Evolutionary conservation across 2,329 filamentous ascomycete genomes (phyloP).

Genomic region (Nannizzia gypsea): DNA sequence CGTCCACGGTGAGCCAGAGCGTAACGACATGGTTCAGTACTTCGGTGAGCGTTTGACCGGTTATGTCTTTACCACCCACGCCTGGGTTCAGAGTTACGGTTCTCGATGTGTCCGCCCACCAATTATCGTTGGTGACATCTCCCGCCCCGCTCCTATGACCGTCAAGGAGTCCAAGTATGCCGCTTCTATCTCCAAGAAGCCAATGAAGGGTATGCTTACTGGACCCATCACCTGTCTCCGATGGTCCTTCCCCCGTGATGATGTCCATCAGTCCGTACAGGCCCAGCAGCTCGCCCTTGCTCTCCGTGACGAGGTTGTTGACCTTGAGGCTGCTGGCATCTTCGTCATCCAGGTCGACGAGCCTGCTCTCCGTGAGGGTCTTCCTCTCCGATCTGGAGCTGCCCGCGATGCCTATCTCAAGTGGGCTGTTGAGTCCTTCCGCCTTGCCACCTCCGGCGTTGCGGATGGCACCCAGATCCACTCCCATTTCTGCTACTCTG

Average conservation of each 20-base stretch:
- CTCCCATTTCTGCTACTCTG: conserved; percentile 99
- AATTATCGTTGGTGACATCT: conserved; percentile 98
- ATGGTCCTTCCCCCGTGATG: conserved; percentile 99
- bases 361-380: conserved; percentile 97
- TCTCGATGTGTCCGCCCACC: conserved; percentile 96
- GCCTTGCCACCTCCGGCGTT: conserved; percentile 84
- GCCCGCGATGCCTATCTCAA: conserved; percentile 94
- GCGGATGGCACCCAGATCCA: conserved; percentile 97
- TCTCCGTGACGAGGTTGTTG: conserved; percentile 94
- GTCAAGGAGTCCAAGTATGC: conserved; percentile 99
- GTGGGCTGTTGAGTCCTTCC: conserved; percentile 98
- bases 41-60: conserved; percentile 95
- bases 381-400: conserved; percentile 83
- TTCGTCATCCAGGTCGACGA: conserved; percentile 99
- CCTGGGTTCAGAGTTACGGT: conserved; percentile 97
- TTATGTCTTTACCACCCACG: conserved; percentile 97
- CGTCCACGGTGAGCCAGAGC: conserved; percentile 98
- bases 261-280: conserved; percentile 97
- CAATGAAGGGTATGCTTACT: conserved; percentile 99
- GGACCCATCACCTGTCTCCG: conserved; percentile 96
- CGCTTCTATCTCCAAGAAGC: conserved; percentile 89
- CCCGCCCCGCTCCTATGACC: conserved; percentile 91
- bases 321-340: conserved; percentile 93
- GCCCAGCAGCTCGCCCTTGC: conserved; percentile 97
- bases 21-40: conserved; percentile 99